Conservation (phyloP, 1,284 basidiomycete species). For the Ganoderma lingzhi region DNA sequence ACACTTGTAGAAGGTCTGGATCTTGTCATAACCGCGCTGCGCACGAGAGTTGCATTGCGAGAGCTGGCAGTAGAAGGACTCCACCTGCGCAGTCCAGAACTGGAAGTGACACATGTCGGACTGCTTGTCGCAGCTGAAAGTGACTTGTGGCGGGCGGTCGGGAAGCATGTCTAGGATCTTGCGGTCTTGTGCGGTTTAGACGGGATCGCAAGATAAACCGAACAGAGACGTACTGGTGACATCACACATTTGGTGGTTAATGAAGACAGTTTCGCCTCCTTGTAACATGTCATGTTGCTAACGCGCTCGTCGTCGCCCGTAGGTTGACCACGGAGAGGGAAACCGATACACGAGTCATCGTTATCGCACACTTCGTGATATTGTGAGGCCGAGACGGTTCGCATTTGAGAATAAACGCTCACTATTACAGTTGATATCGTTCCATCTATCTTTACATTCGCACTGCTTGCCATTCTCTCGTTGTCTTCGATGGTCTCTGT, state of each 20-base stretch:
- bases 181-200: constrained; percentile 63
- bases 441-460: constrained; percentile 94
- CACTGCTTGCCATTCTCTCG: constrained; percentile 82
- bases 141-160: constrained; percentile 90
- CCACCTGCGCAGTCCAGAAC: constrained; percentile 95
- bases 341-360: constrained; percentile 79
- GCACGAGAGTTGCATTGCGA: constrained; percentile 66
- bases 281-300: constrained; percentile 93
- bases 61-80: constrained; percentile 96
- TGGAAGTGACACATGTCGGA: constrained; percentile 87
- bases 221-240: constrained; percentile 82
- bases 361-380: constrained; percentile 81
- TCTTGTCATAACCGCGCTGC: constrained; percentile 67
- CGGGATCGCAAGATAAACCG: too few species aligned
- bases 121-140: constrained; percentile 83
- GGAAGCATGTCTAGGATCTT: constrained; percentile 93
- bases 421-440: constrained; percentile 97
- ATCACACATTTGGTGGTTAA: constrained; percentile 97
- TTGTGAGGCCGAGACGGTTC: not conserved
- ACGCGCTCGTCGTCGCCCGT: constrained; percentile 53
- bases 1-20: constrained; percentile 82
- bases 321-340: constrained; percentile 67
- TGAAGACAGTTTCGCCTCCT: constrained; percentile 88
- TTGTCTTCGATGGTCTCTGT: constrained; percentile 86
- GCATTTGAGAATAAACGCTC: constrained; percentile 34